Evolutionary conservation across 1,139 yeast species (phyloP), one percentile per base, ranked within the genome.

Genomic region (Lizanozyma gosingica): DNA sequence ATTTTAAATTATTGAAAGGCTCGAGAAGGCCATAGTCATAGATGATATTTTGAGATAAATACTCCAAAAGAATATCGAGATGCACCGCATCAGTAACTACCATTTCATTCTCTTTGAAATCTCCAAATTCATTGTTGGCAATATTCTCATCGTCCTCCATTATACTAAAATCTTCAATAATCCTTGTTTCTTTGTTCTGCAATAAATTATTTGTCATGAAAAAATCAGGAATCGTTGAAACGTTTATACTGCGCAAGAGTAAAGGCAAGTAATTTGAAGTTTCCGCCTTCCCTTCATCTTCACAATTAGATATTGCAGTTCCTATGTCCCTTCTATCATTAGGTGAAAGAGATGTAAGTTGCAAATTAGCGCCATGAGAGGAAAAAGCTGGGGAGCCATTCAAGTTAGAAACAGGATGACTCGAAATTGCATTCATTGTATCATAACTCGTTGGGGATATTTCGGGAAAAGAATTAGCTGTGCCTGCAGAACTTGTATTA

Each of bases 201-300:
- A 11, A 22, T 22, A 22, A 22, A 22, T 22, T 22, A 22, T 22
- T 22, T 22, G 29, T 22, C 37, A 65, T 49, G 34, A 76, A 57
- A 46, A 75, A 78, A 14, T 64, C 62, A 0, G 90, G 88, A 14
- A 82, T 75, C 0, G 83, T 72, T 34, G 71, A 64, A 0, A 80
- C 65, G 33, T 83, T 79, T 43, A 81, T 73, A 37, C 80, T 76
- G 42, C 88, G 59, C 35, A 82, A 55, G 15, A 82, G 66, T 54
- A 82, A 76, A 1, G 87, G 88, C 34, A 81, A 56, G 53, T 79
- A 78, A 48, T 78, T 80, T 1, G 73, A 62, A 0, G 74, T 62
- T 41, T 68, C 74, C 1, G 61, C 49, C 11, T 22, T 22, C 6
- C 9, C 6, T 22, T 22, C 29, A 22, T 22, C 29, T 22, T 22